These are phyloP conservation scores for Termitomyces sp. DNA, from an alignment of 768 basidiomycete species.

Conservation along the genomic window DNA sequence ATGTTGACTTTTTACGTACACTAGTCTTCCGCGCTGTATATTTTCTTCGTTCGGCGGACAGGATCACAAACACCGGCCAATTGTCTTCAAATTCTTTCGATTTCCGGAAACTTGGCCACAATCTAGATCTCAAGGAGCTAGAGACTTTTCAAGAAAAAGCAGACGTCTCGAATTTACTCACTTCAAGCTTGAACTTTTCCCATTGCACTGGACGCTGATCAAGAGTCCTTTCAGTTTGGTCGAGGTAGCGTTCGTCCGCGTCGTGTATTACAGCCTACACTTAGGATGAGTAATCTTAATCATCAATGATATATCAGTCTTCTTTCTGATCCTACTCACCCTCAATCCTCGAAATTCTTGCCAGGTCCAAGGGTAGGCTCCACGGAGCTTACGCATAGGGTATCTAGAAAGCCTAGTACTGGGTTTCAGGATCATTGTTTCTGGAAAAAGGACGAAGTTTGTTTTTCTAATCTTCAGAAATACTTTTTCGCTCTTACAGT, in stretches of 20 bases:
- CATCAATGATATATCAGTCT: too few relatives aligned
- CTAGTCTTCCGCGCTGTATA: too few relatives aligned
- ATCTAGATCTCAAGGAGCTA: not conserved
- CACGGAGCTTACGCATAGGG: not conserved
- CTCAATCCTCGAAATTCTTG: not conserved
- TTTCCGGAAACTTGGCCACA: not conserved
- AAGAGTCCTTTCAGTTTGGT: not conserved
- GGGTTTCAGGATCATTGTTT: not conserved
- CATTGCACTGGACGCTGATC: not conserved
- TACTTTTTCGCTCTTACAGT: not conserved
- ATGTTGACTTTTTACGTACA: not conserved
- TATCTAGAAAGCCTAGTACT: not conserved
- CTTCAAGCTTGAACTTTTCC: not conserved
- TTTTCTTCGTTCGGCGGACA: not conserved
- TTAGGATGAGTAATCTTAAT: not conserved
- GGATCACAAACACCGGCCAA: not conserved
- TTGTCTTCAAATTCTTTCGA: not conserved
- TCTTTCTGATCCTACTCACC: too few relatives aligned
- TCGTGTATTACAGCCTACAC: not conserved
- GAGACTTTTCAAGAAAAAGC: not conserved
- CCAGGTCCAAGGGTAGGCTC: not conserved
- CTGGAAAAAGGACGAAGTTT: not conserved
- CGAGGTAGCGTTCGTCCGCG: not conserved
- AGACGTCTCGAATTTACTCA: not conserved
- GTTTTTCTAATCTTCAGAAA: too few relatives aligned